A percentile compares a stretch with the other conserved stretches of the same genome.
Evolutionary conservation across 2,329 filamentous ascomycete genomes (phyloP).

Genomic region (Sclerotinia nivalis): DNA sequence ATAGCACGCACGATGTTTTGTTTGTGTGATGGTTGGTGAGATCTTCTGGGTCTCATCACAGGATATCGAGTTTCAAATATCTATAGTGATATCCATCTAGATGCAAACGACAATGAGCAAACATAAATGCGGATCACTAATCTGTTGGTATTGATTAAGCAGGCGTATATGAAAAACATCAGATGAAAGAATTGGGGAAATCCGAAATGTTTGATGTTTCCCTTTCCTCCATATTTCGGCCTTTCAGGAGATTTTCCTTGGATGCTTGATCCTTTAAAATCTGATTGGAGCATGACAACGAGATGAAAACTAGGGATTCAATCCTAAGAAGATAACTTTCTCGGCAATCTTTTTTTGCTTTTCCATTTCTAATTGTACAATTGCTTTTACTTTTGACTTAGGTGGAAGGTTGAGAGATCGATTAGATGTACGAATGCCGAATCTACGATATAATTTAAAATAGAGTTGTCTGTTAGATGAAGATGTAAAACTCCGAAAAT

Average conservation of each 20-base stretch:
- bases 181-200: background rate
- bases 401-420: background rate
- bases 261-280: constrained; percentile 1
- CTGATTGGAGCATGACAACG: background rate
- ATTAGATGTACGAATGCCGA: background rate
- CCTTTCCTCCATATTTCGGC: background rate
- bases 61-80: constrained; percentile 16
- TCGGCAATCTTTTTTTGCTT: background rate
- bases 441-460: too few species aligned
- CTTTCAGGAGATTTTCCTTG: constrained; percentile 10
- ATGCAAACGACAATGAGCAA: background rate
- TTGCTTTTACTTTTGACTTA: background rate
- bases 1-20: background rate
- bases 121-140: background rate
- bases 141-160: background rate
- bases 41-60: constrained; percentile 12
- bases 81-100: background rate
- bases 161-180: background rate
- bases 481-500: too few species aligned
- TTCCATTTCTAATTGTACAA: background rate
- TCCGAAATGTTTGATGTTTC: constrained; percentile 13
- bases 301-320: background rate
- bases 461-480: too few species aligned
- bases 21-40: constrained; percentile 3
- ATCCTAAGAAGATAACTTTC: background rate